A percentile compares a stretch with the other conserved stretches of the same genome.
Conservation (phyloP, 2,329 filamentous ascomycete species). For the Neonectria punicea region DNA sequence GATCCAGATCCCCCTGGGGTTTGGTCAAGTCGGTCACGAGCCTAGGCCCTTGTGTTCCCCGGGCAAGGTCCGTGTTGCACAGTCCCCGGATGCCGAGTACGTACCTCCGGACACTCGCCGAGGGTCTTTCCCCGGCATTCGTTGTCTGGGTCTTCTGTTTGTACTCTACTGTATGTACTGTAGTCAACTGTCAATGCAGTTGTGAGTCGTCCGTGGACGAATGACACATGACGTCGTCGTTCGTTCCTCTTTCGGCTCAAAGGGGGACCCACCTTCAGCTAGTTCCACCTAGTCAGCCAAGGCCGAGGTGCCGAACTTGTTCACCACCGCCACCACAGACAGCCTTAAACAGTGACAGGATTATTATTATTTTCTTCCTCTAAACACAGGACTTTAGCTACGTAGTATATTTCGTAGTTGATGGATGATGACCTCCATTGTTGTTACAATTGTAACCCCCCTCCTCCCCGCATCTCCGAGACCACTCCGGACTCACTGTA, state of each 20-base stretch:
- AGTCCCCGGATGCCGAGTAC: conserved; percentile 27
- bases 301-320: conserved; percentile 57
- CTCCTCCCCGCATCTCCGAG: conserved; percentile 6
- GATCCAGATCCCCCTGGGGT: neutral
- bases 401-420: no score
- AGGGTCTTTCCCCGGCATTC: conserved; percentile 7
- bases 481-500: conserved; percentile 4
- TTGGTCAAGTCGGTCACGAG: neutral
- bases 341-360: neutral
- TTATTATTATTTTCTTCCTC: no score
- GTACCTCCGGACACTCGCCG: conserved; percentile 44
- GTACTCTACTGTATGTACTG: no score
- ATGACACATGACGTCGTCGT: conserved; percentile 34
- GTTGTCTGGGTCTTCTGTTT: no score
- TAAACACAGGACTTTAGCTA: no score
- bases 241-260: conserved; percentile 38
- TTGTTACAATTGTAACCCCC: neutral
- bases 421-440: no score
- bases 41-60: conserved; percentile 4
- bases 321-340: neutral
- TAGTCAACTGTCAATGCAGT: no score
- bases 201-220: neutral
- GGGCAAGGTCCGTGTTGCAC: conserved; percentile 24
- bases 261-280: conserved; percentile 25
- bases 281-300: neutral